Evolutionary conservation across 2,329 filamentous ascomycete genomes (phyloP).

Genomic region (Herpotrichia juniperi): DNA sequence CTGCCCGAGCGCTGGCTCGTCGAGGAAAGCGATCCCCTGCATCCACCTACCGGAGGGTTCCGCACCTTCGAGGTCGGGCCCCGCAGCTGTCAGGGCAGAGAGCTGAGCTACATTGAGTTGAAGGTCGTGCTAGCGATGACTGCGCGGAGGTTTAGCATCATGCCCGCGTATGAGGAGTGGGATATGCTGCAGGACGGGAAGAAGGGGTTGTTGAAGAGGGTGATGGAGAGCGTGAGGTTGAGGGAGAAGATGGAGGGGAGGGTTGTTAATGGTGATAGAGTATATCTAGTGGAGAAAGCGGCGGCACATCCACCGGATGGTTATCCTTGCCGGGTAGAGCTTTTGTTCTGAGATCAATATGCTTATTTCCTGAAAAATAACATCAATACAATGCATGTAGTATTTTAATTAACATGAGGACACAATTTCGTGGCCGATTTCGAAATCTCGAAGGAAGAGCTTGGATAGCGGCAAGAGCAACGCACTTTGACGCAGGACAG

Average conservation of each 20-base stretch:
- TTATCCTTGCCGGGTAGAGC: slow-evolving; percentile 14
- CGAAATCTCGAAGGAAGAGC: too few relatives aligned
- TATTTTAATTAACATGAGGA: too few relatives aligned
- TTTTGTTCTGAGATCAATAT: too few relatives aligned
- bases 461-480: too few relatives aligned
- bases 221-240: neutral
- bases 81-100: slow-evolving; percentile 61
- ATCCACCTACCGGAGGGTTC: slow-evolving; percentile 49
- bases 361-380: too few relatives aligned
- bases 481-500: too few relatives aligned
- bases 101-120: slow-evolving; percentile 57
- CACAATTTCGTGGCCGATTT: too few relatives aligned
- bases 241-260: neutral
- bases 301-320: slow-evolving; percentile 9
- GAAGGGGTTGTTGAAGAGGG: neutral
- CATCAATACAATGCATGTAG: too few relatives aligned
- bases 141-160: slow-evolving; percentile 53
- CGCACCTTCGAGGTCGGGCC: slow-evolving; percentile 59
- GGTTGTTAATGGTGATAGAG: slow-evolving; percentile 5
- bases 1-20: slow-evolving; percentile 21
- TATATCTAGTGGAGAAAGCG: slow-evolving; percentile 9
- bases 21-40: neutral
- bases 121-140: slow-evolving; percentile 56
- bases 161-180: slow-evolving; percentile 10
- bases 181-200: neutral